A percentile compares a stretch with the other conserved stretches of the same genome.
phyloP scores from a whole-genome alignment of 2,329 filamentous ascomycete species.

The Knoxdaviesia proteae region DNA sequence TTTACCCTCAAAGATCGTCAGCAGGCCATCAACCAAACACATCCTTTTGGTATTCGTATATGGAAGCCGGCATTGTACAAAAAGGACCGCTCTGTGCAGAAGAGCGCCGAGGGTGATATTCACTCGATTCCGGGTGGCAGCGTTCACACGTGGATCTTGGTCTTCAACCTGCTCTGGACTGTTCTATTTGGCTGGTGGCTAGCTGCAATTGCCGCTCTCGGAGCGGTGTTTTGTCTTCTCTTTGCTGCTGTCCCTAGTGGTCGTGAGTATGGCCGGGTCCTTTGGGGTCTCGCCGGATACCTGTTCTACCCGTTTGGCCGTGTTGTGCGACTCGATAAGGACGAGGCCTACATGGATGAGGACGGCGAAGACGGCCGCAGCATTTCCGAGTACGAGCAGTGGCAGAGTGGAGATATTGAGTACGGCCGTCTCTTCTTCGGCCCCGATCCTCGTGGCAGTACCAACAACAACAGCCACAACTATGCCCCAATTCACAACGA shows the following conservation, averaged over 20 bases:
- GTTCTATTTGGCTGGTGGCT: constrained; percentile 94
- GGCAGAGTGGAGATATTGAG: constrained; percentile 93
- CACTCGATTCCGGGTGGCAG: constrained; percentile 80
- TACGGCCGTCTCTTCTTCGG: constrained; percentile 93
- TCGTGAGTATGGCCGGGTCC: constrained; percentile 63
- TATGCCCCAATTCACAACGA: neutral
- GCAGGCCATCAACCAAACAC: constrained; percentile 94
- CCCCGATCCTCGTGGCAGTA: constrained; percentile 25
- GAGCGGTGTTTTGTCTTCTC: constrained; percentile 57
- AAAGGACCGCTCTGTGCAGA: constrained; percentile 88
- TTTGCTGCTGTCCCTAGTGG: constrained; percentile 65
- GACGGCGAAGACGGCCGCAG: constrained; percentile 90
- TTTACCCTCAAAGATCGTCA: constrained; percentile 95
- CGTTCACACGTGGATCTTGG: constrained; percentile 63
- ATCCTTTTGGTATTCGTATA: constrained; percentile 94
- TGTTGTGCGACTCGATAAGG: constrained; percentile 80
- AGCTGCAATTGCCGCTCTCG: constrained; percentile 50
- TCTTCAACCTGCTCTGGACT: constrained; percentile 85
- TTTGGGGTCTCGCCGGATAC: constrained; percentile 70
- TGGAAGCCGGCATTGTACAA: constrained; percentile 99
- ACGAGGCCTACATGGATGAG: constrained; percentile 85
- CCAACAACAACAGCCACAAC: neutral
- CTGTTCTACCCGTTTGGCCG: constrained; percentile 93
- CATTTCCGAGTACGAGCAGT: constrained; percentile 97
- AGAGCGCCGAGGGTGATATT: constrained; percentile 88